Base-by-base conservation (phyloP, 352 stramenopile genomes). In the Globisporangium cystogenes region DNA sequence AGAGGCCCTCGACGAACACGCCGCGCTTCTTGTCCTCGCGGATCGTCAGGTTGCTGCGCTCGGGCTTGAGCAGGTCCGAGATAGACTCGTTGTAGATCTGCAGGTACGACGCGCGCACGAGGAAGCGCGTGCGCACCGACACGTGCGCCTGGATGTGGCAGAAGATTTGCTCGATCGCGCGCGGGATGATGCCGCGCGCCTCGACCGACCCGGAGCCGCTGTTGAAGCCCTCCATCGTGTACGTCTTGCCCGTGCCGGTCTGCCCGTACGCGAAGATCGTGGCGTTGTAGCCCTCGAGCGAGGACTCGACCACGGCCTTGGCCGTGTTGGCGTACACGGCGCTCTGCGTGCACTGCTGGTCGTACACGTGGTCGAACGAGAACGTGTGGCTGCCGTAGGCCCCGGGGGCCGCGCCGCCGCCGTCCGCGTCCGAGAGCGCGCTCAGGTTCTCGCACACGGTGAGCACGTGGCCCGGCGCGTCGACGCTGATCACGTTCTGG, bases 211-310 rank as follows among this genome's bases (percentile, higher is more conserved):
- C 68, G 59, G 96, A 81, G 65, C 96, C 65, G 52, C 68, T 85
- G 64, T 90, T 91, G 65, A 92, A 92, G 2, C 97, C 97, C 61
- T 98, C 95, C 97, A 99, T 99, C 1, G 97, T 98, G 70, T 96
- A 95, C 33, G 92, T 98, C 61, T 98, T 98, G 44, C 92, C 92
- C 3, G 78, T 95, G 48, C 92, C 92, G 0, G 87, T 96, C 63
- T 96, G 87, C 2, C 87, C 87, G 56, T 96, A 96, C 15, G 84
- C 85, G 44, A 97, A 96, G 47, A 97, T 93, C 20, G 87, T 96
- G 10, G 90, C 88, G 59, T 97, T 91, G 72, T 96, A 97, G 7
- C 88, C 88, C 73, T 97, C 87, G 3, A 98, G 74, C 20, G 79
- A 96, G 16, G 81, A 97, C 53, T 96, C 86, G 18, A 98, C 93